A percentile compares a stretch with the other conserved stretches of the same genome.
These are phyloP conservation scores for Catenaria anguillulae DNA, from an alignment of 371 early-diverging fungal genomes.

Conservation along the genomic window DNA sequence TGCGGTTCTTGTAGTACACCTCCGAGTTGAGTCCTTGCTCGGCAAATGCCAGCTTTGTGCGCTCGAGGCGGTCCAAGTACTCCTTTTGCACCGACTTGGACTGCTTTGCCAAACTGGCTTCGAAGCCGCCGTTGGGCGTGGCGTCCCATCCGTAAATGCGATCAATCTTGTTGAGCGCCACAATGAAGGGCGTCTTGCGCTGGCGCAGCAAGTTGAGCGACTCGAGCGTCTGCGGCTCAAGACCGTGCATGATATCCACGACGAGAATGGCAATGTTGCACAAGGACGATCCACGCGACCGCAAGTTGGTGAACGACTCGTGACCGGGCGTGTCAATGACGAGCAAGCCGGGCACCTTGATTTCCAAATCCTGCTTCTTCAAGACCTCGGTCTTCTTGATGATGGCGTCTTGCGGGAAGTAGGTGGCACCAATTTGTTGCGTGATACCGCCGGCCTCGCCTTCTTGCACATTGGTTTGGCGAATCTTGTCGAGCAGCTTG, in stretches of 20 bases:
- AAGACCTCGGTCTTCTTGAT: conserved; percentile 75
- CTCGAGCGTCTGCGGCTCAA: conserved; percentile 99
- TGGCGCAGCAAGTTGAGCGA: conserved; percentile 86
- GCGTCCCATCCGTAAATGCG: conserved; percentile 95
- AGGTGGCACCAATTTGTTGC: conserved; percentile 99
- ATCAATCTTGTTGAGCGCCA: conserved; percentile 99
- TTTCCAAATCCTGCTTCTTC: conserved; percentile 21
- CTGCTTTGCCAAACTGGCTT: conserved; percentile 68
- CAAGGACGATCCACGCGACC: conserved; percentile 96
- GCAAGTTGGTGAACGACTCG: conserved; percentile 98
- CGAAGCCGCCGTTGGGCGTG: conserved; percentile 65
- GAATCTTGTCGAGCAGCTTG: conserved; percentile 97
- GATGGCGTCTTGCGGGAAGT: conserved; percentile 95
- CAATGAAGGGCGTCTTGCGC: conserved; percentile 98
- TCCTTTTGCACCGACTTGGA: conserved; percentile 58
- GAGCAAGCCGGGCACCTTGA: conserved; percentile 94
- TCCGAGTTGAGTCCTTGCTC: conserved; percentile 95
- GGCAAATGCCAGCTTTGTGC: conserved; percentile 80
- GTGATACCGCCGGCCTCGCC: conserved; percentile 99
- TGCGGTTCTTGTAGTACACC: conserved; percentile 92
- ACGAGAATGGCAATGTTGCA: conserved; percentile 99
- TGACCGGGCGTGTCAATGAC: conserved; percentile 99
- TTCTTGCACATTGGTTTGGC: conserved; percentile 99
- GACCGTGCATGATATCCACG: conserved; percentile 99
- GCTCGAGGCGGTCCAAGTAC: conserved; percentile 72